These are phyloP conservation scores for Polyporus arcularius DNA, from an alignment of 768 basidiomycete species.

Conservation along the genomic window DNA sequence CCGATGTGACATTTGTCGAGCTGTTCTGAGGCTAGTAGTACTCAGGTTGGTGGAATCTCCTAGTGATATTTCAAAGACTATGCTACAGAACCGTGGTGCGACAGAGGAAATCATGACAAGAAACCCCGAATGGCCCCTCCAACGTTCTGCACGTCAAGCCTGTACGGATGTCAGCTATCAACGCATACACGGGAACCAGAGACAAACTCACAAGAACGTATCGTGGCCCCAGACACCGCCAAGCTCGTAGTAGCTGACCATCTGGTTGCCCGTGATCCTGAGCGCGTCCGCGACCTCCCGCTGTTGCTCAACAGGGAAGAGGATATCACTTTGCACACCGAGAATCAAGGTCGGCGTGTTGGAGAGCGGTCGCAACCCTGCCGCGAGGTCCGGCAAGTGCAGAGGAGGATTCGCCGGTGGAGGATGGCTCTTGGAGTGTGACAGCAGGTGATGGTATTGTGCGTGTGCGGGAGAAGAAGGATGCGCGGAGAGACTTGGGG, in stretches of 20 bases:
- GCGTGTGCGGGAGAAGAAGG: constrained; percentile 22
- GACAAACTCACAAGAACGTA: constrained; percentile 78
- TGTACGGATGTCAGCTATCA: constrained; percentile 27
- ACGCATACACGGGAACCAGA: background rate
- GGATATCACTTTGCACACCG: constrained; percentile 94
- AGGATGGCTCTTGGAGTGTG: constrained; percentile 70
- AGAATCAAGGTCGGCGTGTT: constrained; percentile 83
- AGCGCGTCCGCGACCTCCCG: constrained; percentile 92
- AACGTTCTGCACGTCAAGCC: constrained; percentile 85
- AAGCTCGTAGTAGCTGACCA: constrained; percentile 94
- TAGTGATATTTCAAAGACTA: background rate
- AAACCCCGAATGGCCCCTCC: constrained; percentile 92
- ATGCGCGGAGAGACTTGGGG: constrained; percentile 29
- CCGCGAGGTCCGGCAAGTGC: constrained; percentile 73
- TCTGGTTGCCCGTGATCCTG: constrained; percentile 83
- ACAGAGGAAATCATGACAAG: constrained; percentile 47
- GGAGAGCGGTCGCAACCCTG: constrained; percentile 73
- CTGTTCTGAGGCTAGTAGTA: too few species aligned
- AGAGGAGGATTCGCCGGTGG: constrained; percentile 73
- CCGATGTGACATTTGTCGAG: too few species aligned
- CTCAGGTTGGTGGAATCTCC: too few species aligned
- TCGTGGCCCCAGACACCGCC: constrained; percentile 99
- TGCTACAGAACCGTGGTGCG: background rate
- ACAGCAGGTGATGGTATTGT: constrained; percentile 30
- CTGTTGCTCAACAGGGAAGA: constrained; percentile 98